A percentile compares a stretch with the other conserved stretches of the same genome.
These are phyloP conservation scores for Apiotrichum akiyoshidainum DNA, from an alignment of 1,284 basidiomycete species.

Conservation along the genomic window DNA sequence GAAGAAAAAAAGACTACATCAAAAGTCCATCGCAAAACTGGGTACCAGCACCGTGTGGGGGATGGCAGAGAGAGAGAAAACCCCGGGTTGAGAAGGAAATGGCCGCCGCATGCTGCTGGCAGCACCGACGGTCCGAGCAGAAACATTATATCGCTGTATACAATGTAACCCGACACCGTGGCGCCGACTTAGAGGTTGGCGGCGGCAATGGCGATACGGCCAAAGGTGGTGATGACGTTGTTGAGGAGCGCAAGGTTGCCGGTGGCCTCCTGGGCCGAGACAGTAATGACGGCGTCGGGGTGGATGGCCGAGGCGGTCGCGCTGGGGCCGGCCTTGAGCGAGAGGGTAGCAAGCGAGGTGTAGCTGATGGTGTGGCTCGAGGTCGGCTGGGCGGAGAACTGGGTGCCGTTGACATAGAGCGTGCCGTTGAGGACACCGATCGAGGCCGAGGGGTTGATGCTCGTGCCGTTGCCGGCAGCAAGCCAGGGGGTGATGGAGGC, in stretches of 20 bases:
- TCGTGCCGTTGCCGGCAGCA: neutral
- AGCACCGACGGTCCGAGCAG: too few species aligned
- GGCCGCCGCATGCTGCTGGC: too few species aligned
- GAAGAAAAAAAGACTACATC: too few species aligned
- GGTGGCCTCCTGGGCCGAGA: neutral
- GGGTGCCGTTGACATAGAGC: too few species aligned
- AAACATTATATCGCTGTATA: neutral
- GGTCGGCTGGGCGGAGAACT: neutral
- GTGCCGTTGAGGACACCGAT: neutral
- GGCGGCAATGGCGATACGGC: slow-evolving; percentile 4
- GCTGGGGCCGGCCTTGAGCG: neutral
- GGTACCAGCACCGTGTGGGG: too few species aligned
- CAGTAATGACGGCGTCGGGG: neutral
- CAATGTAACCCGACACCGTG: neutral
- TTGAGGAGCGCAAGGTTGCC: slow-evolving; percentile 10
- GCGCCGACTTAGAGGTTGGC: neutral
- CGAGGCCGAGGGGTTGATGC: neutral
- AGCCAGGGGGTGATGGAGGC: neutral
- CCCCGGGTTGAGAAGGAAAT: too few species aligned
- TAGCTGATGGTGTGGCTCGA: too few species aligned
- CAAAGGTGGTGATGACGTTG: slow-evolving; percentile 7
- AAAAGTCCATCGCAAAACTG: too few species aligned
- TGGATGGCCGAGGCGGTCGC: neutral
- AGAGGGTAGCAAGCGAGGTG: neutral
- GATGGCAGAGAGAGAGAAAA: too few species aligned